Evolutionary conservation across 2,329 filamentous ascomycete genomes (phyloP).

Genomic region (Cordyceps farinosa): DNA sequence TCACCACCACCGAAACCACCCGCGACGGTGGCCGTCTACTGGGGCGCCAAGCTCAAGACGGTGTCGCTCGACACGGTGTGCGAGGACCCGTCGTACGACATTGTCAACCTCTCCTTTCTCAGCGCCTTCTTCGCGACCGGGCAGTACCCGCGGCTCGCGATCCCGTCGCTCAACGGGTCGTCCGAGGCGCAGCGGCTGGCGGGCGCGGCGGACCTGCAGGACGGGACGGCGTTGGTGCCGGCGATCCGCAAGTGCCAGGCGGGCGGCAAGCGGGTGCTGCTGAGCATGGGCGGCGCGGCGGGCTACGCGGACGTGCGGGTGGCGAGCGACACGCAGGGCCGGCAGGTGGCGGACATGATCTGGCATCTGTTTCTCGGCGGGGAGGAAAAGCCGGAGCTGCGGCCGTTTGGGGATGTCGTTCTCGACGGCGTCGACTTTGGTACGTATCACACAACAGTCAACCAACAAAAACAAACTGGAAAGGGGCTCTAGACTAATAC

Average conservation of each 20-base stretch:
- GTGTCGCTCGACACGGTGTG: constrained; percentile 21
- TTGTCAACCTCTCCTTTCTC: constrained; percentile 25
- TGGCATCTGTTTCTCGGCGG: constrained; percentile 63
- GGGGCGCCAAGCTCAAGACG: constrained; percentile 21
- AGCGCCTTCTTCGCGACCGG: constrained; percentile 21
- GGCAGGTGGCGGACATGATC: constrained; percentile 54
- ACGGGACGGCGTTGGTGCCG: constrained; percentile 21
- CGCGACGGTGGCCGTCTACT: constrained; percentile 22
- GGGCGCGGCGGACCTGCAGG: constrained; percentile 23
- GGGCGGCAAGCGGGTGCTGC: constrained; percentile 63
- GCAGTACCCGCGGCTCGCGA: constrained; percentile 14
- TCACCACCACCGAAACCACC: constrained; percentile 3
- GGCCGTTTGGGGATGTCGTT: constrained; percentile 65
- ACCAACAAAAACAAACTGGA: too few relatives aligned
- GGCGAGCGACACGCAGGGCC: constrained; percentile 43
- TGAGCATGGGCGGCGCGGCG: constrained; percentile 66
- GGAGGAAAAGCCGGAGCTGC: constrained; percentile 41
- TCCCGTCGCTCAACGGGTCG: neutral
- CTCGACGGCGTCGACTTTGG: constrained; percentile 69
- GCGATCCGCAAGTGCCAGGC: constrained; percentile 55
- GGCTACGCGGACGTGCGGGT: constrained; percentile 64
- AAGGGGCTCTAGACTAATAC: neutral
- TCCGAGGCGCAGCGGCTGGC: constrained; percentile 19
- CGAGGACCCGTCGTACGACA: constrained; percentile 21
- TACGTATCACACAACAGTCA: neutral